Percentiles rank a stretch among this genome's conserved stretches.
Evolutionary conservation across 495 filamentous ascomycete genomes (phyloP).

Genomic region (Neurospora terricola): DNA sequence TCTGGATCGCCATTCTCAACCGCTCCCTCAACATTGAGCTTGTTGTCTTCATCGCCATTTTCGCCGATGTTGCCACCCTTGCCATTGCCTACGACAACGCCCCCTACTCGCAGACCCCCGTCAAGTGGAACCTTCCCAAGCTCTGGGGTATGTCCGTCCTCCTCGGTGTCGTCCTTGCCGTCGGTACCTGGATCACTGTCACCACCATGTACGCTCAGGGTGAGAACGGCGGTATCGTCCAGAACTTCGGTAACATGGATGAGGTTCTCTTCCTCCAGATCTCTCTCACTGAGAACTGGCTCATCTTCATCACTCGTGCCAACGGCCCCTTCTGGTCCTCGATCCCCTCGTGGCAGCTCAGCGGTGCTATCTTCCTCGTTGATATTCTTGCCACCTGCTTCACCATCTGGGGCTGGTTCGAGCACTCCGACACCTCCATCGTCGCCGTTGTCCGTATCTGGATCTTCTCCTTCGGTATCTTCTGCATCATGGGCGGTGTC

Average conservation of each 20-base stretch:
- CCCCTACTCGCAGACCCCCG: conserved; percentile 72
- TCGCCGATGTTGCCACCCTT: conserved; percentile 86
- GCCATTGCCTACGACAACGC: conserved; percentile 93
- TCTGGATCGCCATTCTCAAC: conserved; percentile 85
- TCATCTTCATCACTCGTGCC: conserved; percentile 91
- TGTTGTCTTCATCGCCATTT: conserved; percentile 88
- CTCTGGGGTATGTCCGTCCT: conserved; percentile 86
- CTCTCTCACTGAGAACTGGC: conserved; percentile 87
- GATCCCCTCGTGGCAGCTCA: conserved; percentile 72
- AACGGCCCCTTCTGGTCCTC: conserved; percentile 80
- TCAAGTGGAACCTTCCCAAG: conserved; percentile 91
- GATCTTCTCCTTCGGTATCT: conserved; percentile 81
- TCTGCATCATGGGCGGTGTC: conserved; percentile 44
- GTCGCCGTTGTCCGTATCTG: conserved; percentile 77
- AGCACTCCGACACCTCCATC: conserved; percentile 52
- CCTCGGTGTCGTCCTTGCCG: conserved; percentile 67
- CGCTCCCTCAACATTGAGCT: conserved; percentile 73
- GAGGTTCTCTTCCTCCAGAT: conserved; percentile 83
- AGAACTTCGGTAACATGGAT: conserved; percentile 76
- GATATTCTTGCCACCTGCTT: conserved; percentile 77
- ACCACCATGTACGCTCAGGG: conserved; percentile 64
- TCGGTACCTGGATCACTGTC: conserved; percentile 76
- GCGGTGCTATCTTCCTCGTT: conserved; percentile 65
- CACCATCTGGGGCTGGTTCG: conserved; percentile 73
- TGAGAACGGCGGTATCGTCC: conserved; percentile 66